Base-by-base conservation (phyloP, 177 flowering plant genomes). In the Vitis hybrid region DNA sequence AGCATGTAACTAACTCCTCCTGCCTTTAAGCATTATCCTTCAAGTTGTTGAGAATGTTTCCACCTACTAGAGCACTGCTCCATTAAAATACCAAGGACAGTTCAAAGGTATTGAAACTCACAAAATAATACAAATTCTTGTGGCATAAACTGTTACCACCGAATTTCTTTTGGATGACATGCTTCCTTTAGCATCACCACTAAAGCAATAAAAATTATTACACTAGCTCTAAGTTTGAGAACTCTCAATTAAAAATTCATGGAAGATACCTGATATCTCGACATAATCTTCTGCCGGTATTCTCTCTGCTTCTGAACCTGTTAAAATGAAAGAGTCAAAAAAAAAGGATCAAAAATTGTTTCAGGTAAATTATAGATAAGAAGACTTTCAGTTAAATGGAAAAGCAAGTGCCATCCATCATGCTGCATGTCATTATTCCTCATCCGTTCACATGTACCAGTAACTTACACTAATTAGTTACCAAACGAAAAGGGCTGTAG, bases 271-370 rank as follows among this genome's bases (percentile, higher is more conserved):
- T 86, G 82, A 74, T 94, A 94, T 71, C 81, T 82, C 17, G 85
- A 73, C 61, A 87, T 77, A 48, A 94, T 91, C 77, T 80, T 88
- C 83, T 90, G 87, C 74, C 90, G 83, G 85, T 94, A 92, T 52
- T 91, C 97, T 70, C 78, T 84, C 67, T 90, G 95, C 83, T 64
- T 89, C 75, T 89, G 94, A 66, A 78, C 80, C 98, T 94, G 91
- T 52, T 8, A 64, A 55, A 68, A 9, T 55, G 58, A 75, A 45
- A 2, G 4, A 19, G 60, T 32, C 48, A 52, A 74, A 72, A 50
- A 21, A 2, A 15, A 45, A 26, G 30, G 12, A 74, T 8, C 62
- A 72, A 62, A 30, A 23, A 34, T 6, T 10, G 21, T 0, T 6
- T 10, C 5, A 49, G 50, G 45, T 26, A 7, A 40, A 40, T 4